Evolutionary conservation across 768 basidiomycete species (phyloP).

Genomic region (Phanerochaete carnosa): DNA sequence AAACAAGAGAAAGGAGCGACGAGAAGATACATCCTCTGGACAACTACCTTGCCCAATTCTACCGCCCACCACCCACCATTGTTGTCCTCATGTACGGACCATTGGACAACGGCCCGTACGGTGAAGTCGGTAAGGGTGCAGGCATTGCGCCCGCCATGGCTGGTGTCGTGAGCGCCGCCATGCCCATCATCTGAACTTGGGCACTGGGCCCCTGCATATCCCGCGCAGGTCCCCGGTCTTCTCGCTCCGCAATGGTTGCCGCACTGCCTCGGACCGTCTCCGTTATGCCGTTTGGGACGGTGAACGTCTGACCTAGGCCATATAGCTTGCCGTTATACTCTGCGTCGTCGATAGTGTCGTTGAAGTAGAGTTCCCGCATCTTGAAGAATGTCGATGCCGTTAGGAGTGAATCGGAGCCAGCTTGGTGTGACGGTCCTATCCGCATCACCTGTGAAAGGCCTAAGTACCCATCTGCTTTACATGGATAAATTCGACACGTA

Average conservation of each 20-base stretch:
- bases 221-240: conserved; percentile 51
- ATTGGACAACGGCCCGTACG: conserved; percentile 60
- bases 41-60: conserved; percentile 3
- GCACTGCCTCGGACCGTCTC: conserved; percentile 62
- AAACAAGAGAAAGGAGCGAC: conserved; percentile 11
- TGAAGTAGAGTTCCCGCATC: conserved; percentile 90
- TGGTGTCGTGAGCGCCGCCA: conserved; percentile 40
- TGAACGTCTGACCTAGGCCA: conserved; percentile 79
- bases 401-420: conserved; percentile 94
- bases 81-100: conserved; percentile 66
- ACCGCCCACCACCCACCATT: conserved; percentile 34
- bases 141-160: conserved; percentile 38
- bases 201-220: conserved; percentile 56
- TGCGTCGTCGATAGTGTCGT: conserved; percentile 78
- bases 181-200: conserved; percentile 47
- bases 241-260: conserved; percentile 79
- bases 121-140: conserved; percentile 45
- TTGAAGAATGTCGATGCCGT: conserved; percentile 96
- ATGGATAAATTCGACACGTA: conserved; percentile 38
- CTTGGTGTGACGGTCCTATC: conserved; percentile 90
- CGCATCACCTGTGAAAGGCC: conserved; percentile 67
- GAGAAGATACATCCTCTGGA: conserved; percentile 3
- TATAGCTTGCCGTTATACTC: conserved; percentile 84
- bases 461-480: not conserved
- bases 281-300: conserved; percentile 59